Evolutionary conservation across 176 grass and related monocot genomes (phyloP).

Genomic region (Triticum timopheevii): DNA sequence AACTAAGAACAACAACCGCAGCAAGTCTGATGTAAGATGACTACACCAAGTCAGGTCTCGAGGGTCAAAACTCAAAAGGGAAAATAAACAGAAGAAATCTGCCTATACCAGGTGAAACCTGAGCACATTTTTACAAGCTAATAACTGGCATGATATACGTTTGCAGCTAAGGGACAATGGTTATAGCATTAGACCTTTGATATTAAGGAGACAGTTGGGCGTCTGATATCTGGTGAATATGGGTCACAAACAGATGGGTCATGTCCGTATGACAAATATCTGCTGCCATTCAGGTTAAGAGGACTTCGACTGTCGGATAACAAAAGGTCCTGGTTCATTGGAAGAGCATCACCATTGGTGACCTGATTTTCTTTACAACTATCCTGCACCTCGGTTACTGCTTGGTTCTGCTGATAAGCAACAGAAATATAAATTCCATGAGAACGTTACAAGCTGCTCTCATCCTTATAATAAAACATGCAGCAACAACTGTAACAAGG

Average conservation of each 20-base stretch:
- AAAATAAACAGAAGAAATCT: not conserved
- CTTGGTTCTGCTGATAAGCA: conserved; percentile 36
- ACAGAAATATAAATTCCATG: conserved; percentile 18
- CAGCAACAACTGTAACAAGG: not conserved
- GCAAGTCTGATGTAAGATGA: not conserved
- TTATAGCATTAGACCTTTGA: conserved; percentile 45
- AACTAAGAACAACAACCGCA: not conserved
- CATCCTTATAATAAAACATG: not conserved
- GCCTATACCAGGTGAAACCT: conserved; percentile 10
- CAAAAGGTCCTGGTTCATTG: conserved; percentile 39
- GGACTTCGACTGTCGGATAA: conserved; percentile 44
- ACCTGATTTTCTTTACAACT: conserved; percentile 40
- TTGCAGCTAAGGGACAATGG: not conserved
- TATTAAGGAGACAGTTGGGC: conserved; percentile 36
- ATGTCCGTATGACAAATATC: conserved; percentile 47
- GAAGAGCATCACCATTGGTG: conserved; percentile 42
- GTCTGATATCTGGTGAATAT: conserved; percentile 38
- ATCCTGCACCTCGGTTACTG: not conserved
- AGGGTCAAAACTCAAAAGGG: not conserved
- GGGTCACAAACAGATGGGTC: conserved; percentile 38
- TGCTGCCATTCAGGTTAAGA: conserved; percentile 15
- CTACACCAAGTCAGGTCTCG: not conserved
- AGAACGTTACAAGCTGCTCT: conserved; percentile 4
- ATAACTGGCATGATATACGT: not conserved
- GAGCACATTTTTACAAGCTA: not conserved